A percentile compares a stretch with the other conserved stretches of the same genome.
phyloP scores from a whole-genome alignment of 306 rosid species.

The Macrotyloma uniflorum region DNA sequence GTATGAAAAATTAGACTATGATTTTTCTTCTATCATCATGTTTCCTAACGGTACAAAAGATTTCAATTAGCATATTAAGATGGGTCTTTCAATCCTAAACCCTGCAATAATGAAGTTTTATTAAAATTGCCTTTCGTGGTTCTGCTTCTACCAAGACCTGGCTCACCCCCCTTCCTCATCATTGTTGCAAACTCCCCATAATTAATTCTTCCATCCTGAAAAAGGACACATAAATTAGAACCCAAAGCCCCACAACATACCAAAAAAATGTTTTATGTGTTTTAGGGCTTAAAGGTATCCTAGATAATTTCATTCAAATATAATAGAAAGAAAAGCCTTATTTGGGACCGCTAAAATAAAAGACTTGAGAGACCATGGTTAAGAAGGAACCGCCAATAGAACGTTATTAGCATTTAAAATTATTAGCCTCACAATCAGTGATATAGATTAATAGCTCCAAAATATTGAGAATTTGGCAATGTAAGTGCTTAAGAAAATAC shows the following conservation, averaged over 20 bases:
- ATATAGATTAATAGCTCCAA: neutral
- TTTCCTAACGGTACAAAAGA: constrained; percentile 44
- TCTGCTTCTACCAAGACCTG: constrained; percentile 60
- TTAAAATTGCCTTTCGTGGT: constrained; percentile 63
- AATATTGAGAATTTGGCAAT: neutral
- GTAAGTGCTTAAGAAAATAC: neutral
- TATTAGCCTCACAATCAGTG: neutral
- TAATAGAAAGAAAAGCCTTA: neutral
- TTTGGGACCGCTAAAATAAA: neutral
- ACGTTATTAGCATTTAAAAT: neutral
- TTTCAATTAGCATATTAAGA: constrained; percentile 40
- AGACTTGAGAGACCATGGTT: neutral
- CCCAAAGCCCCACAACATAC: neutral
- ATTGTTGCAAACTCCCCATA: constrained; percentile 87
- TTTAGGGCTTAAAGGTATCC: neutral
- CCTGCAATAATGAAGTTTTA: constrained; percentile 72
- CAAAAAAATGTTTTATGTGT: neutral
- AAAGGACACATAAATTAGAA: neutral
- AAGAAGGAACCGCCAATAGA: neutral
- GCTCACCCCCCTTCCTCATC: constrained; percentile 81
- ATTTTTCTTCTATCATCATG: constrained; percentile 33
- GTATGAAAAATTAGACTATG: constrained; percentile 16
- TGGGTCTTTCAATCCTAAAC: constrained; percentile 60
- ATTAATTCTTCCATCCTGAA: constrained; percentile 89
- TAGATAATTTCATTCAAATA: neutral